Evolutionary conservation across 495 filamentous ascomycete genomes (phyloP).

Genomic region (Astrothelium subdiscretum): DNA sequence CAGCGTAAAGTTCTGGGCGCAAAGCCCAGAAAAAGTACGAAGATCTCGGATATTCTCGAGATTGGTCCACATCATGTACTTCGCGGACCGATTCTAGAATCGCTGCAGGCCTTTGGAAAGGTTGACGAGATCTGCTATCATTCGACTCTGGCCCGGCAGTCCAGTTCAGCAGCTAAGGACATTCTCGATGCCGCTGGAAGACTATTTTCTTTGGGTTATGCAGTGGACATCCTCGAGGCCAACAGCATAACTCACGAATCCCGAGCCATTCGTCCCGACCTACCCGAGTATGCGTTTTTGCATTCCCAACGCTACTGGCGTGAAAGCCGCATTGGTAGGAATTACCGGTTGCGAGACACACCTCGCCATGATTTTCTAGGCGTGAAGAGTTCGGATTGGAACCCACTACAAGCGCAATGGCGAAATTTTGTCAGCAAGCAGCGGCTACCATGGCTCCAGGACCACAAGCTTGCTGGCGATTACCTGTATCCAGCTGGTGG

Average conservation of each 20-base stretch:
- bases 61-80: conserved; percentile 7
- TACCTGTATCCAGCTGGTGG: neutral
- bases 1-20: neutral
- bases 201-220: neutral
- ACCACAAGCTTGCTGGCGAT: conserved; percentile 27
- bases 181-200: neutral
- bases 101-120: neutral
- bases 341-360: conserved; percentile 35
- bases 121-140: neutral
- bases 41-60: conserved; percentile 2
- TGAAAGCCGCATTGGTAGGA: conserved; percentile 31
- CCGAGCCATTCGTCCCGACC: neutral
- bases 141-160: neutral
- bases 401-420: conserved; percentile 41
- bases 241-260: neutral
- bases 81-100: neutral
- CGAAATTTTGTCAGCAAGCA: conserved; percentile 38
- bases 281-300: neutral
- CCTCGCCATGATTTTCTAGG: conserved; percentile 46
- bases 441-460: conserved; percentile 43
- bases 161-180: neutral
- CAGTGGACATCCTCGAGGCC: neutral
- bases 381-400: conserved; percentile 34
- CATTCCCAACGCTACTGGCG: conserved; percentile 1
- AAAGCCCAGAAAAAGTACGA: too few species aligned